phyloP scores from a whole-genome alignment of 192 early-diverging fungal species.

The Backusella circina region DNA sequence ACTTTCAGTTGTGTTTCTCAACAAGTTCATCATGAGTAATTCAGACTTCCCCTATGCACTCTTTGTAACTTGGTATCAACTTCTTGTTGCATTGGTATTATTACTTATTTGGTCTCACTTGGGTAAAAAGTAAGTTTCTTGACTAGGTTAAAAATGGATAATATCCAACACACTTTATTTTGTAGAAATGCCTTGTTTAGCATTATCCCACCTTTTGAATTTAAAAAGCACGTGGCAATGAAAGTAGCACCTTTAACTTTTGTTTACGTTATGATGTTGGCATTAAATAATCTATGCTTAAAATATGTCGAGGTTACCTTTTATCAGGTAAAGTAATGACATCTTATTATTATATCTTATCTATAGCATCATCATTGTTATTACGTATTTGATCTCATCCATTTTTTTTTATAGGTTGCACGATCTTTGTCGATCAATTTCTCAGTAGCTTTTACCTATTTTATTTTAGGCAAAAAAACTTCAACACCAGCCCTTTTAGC shows the following conservation, averaged over 20 bases:
- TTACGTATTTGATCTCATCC: neutral
- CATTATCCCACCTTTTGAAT: conserved; percentile 62
- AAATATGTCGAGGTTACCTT: conserved; percentile 67
- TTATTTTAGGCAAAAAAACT: conserved; percentile 52
- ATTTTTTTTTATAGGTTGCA: conserved; percentile 40
- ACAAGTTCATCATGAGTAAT: conserved; percentile 59
- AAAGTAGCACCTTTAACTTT: conserved; percentile 54
- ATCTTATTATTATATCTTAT: neutral
- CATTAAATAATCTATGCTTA: conserved; percentile 62
- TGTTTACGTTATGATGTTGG: conserved; percentile 63
- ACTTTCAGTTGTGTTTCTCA: conserved; percentile 62
- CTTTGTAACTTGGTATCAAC: conserved; percentile 64
- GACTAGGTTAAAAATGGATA: neutral
- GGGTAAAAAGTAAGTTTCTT: conserved; percentile 44
- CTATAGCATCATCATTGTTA: neutral
- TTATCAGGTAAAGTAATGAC: conserved; percentile 40
- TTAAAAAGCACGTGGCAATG: conserved; percentile 44
- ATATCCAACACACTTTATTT: neutral
- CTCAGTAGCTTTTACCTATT: conserved; percentile 59
- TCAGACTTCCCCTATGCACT: conserved; percentile 62
- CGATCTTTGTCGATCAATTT: conserved; percentile 65
- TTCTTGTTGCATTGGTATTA: conserved; percentile 51
- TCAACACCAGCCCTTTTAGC: conserved; percentile 47
- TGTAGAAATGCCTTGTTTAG: conserved; percentile 42
- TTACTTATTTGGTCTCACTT: conserved; percentile 49